Percentiles rank a stretch among this genome's conserved stretches.
Conservation (phyloP, 768 basidiomycete species). For the Fomitopsis serialis region DNA sequence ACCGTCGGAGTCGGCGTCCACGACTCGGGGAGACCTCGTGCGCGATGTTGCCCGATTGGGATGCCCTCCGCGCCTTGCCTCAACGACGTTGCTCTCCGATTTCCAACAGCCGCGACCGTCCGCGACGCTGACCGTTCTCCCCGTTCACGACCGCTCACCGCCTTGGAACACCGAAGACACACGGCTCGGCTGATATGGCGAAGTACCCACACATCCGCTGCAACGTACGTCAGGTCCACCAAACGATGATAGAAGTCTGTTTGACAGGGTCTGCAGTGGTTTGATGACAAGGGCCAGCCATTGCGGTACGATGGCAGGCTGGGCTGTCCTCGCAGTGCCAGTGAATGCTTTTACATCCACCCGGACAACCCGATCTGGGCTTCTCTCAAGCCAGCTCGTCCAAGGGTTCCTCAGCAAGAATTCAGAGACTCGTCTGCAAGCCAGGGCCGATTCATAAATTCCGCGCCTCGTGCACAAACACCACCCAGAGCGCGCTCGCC, state of each 20-base stretch:
- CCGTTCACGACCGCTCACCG: no score
- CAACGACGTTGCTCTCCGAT: no score
- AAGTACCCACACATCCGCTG: background rate
- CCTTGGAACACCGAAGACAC: no score
- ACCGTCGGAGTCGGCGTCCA: no score
- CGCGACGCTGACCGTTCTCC: no score
- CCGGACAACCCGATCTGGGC: slow-evolving; percentile 15
- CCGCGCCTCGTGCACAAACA: background rate
- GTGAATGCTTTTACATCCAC: slow-evolving; percentile 12
- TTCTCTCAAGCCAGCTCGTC: background rate
- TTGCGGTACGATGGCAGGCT: background rate
- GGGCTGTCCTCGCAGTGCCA: slow-evolving; percentile 2
- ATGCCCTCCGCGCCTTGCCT: no score
- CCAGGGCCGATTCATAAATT: background rate
- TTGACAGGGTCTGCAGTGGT: slow-evolving; percentile 7
- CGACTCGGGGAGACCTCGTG: no score
- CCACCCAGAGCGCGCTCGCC: background rate
- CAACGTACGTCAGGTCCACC: background rate
- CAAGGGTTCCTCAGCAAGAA: no score
- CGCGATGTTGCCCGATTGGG: no score
- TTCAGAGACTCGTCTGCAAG: background rate
- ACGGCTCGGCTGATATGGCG: background rate
- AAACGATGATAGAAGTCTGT: background rate
- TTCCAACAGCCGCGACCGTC: no score
- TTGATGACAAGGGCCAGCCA: slow-evolving; percentile 10